These are phyloP conservation scores for Colletotrichum chrysophilum DNA, from an alignment of 2,329 filamentous ascomycete genomes.

Conservation along the genomic window DNA sequence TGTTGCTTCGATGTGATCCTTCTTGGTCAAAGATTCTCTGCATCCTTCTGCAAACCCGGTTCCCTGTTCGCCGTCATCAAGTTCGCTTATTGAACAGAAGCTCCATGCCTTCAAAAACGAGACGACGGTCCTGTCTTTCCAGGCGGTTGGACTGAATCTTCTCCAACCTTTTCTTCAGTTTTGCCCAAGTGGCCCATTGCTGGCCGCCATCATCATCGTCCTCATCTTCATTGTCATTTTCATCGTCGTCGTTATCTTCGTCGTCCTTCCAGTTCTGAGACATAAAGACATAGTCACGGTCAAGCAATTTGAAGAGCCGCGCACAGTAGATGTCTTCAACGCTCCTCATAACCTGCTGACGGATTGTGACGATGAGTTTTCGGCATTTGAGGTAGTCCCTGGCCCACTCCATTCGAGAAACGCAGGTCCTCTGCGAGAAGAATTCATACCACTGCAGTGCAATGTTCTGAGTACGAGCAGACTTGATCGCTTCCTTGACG, in stretches of 20 bases:
- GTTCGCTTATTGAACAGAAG: not conserved
- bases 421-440: not conserved
- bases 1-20: not conserved
- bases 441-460: not conserved
- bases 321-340: rapidly evolving
- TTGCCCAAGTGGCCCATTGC: not conserved
- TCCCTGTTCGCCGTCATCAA: rapidly evolving
- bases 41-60: not conserved
- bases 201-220: rapidly evolving
- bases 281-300: not conserved
- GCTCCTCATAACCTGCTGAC: rapidly evolving
- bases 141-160: not conserved
- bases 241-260: not conserved
- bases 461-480: not conserved
- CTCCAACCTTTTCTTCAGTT: not conserved
- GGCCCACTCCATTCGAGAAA: not conserved
- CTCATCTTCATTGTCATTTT: not conserved
- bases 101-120: not conserved
- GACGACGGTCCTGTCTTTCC: not conserved
- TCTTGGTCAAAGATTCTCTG: not conserved
- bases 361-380: not conserved
- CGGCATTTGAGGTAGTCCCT: not conserved
- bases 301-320: not conserved
- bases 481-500: rapidly evolving
- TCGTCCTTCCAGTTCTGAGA: too few species aligned